Base-by-base conservation (phyloP, 179 eudicot species). In the Silene coronaria region DNA sequence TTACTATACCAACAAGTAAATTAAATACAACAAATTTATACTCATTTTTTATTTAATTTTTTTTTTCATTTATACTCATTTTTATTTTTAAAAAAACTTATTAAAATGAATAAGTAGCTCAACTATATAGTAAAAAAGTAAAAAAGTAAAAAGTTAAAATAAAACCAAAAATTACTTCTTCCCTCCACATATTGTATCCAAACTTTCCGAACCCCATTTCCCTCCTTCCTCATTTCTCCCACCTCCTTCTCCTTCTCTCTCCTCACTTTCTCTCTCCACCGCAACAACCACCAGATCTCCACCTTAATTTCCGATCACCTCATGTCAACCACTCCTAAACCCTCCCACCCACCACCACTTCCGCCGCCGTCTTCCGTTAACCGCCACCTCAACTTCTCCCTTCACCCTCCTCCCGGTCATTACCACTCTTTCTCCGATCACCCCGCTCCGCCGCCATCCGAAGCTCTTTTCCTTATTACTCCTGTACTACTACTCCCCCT, bases 341-440 rank as follows among this genome's bases (percentile, higher is more conserved):
- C 78, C 67, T 59, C 26, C 30, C 45, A 24, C 24, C 38, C 45
- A 0, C 34, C 75, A 46, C 75, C 74, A 17, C 42, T 0, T 5
- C 34, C 24, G 8, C 74, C 62, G 16, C 23, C 70, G 10, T 28
- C 64, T 65, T 11, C 69, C 42, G 53, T 13, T 24, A 69, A 79
- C 72, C 86, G 87, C 0, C 91, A 91, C 80, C 84, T 84, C 36
- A 83, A 89, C 2, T 89, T 89, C 70, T 59, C 95, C 17, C 77
- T 83, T 83, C 91, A 86, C 79, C 94, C 94, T 78, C 90, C 91
- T 58, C 86, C 87, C 73, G 78, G 85, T 4, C 94, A 91, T 81
- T 89, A 92, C 76, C 91, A 89, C 84, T 85, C 83, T 73, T 92
- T 92, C 71, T 74, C 90, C 13, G 81, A 75, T 61, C 77, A 46